Evolutionary conservation across 1,139 yeast species (phyloP), one percentile per base, ranked within the genome.

Genomic region (Tardiomyces depauwii): DNA sequence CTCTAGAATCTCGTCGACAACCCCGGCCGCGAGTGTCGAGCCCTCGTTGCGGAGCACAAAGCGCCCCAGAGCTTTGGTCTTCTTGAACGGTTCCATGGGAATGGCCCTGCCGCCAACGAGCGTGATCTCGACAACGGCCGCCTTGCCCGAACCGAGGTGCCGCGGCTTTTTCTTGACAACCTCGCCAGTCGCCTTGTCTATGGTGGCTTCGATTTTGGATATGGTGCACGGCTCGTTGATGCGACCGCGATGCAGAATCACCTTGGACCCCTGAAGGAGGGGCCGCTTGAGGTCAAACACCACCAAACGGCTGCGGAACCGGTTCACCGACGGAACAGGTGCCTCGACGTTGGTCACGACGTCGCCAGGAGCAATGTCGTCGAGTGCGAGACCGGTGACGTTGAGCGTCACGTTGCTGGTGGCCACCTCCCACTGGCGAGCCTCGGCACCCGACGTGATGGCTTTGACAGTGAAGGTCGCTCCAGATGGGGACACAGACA

Each of bases 41-140:
- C 97, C 96, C 55, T 86, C 95, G 56, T 82, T 78, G 59, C 98
- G 78, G 42, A 91, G 65, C 7, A 93, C 91, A 21, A 91, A 70
- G 56, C 96, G 74, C 1, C 96, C 95, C 43, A 91, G 67, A 39
- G 77, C 77, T 54, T 73, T 73, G 59, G 80, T 79, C 43, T 80
- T 77, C 12, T 66, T 66, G 55, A 74, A 82, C 19, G 72, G 70
- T 28, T 87, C 72, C 44, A 86, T 59, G 1, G 95, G 94, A 23
- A 62, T 50, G 7, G 61, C 54, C 10, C 49, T 51, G 39, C 73
- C 67, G 51, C 74, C 66, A 47, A 71, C 73, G 4, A 86, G 63
- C 53, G 78, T 81, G 40, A 89, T 71, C 47, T 77, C 84, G 2
- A 88, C 87, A 7, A 73, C 61, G 0, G 96, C 96, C 4, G 74